Evolutionary conservation across 345 rosid species (phyloP), one percentile per base, ranked within the genome.

Genomic region (Eucalyptus shirleyi): DNA sequence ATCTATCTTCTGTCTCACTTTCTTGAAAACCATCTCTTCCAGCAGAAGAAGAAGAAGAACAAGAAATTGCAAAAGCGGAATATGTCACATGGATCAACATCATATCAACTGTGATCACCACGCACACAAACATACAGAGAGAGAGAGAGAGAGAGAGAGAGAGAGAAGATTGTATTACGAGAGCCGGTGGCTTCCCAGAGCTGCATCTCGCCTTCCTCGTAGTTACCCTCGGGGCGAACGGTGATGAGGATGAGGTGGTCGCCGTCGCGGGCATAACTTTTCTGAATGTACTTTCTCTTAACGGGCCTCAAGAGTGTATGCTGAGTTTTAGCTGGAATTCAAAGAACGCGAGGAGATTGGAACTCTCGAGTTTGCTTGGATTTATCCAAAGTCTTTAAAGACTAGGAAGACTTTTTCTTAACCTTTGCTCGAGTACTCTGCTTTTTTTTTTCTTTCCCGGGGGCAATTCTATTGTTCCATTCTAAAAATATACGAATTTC

Each of bases 181-280:
- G 98, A 94, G 60, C 99, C 99, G 51, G 95, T 94, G 94, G 86
- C 92, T 88, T 89, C 96, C 99, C 99, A 98, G 90, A 98, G 99
- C 94, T 95, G 98, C 93, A 93, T 92, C 97, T 96, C 98, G 88
- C 99, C 99, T 21, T 91, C 91, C 87, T 97, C 99, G 90, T 96
- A 95, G 88, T 92, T 50, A 15, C 92, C 94, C 51, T 93, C 95
- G 30, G 93, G 96, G 86, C 86, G 94, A 19, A 96, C 88, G 88
- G 93, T 88, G 72, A 98, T 50, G 69, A 98, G 97, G 90, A 97
- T 93, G 69, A 98, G 96, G 91, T 97, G 92, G 92, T 98, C 99
- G 21, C 98, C 99, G 16, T 92, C 90, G 30, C 96, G 96, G 87
- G 93, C 92, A 37, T 37, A 37, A 37, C 37, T 18, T 37, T 37